A percentile compares a stretch with the other conserved stretches of the same genome.
These are phyloP conservation scores for Moesziomyces parantarcticus DNA, from an alignment of 1,284 basidiomycete species.

Conservation along the genomic window DNA sequence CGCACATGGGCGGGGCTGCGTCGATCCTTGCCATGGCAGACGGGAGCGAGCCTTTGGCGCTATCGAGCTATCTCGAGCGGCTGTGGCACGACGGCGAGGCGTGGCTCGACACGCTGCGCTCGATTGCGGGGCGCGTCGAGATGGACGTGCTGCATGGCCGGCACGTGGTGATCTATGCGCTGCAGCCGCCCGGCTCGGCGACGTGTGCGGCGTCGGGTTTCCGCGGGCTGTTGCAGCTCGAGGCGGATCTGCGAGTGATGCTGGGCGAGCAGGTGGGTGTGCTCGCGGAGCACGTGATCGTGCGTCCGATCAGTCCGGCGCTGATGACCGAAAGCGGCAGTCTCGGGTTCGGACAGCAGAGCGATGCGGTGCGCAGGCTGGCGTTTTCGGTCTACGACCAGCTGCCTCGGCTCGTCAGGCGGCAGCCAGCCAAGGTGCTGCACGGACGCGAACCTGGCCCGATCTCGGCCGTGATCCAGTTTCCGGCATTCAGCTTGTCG, in stretches of 20 bases:
- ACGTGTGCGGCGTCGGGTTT: constrained; percentile 17
- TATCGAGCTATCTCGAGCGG: constrained; percentile 41
- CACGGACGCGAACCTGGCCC: constrained; percentile 33
- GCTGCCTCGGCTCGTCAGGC: constrained; percentile 32
- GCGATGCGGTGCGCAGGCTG: constrained; percentile 23
- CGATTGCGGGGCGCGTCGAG: constrained; percentile 34
- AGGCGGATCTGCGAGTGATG: constrained; percentile 35
- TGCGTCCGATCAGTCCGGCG: constrained; percentile 30
- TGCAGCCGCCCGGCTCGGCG: constrained; percentile 29
- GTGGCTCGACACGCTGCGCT: constrained; percentile 48
- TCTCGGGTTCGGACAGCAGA: constrained; percentile 27
- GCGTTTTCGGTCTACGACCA: constrained; percentile 52
- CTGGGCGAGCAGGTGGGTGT: constrained; percentile 39
- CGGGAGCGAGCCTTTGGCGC: constrained; percentile 17
- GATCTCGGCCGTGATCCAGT: constrained; percentile 41
- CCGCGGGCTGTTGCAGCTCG: constrained; percentile 36
- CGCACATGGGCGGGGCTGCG: constrained; percentile 20
- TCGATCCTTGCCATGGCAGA: constrained; percentile 42
- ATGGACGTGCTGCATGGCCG: constrained; percentile 35
- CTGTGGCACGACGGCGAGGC: constrained; percentile 33
- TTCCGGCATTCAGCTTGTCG: constrained; percentile 44
- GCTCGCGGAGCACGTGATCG: constrained; percentile 41
- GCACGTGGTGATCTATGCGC: constrained; percentile 50
- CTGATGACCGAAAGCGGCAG: constrained; percentile 45
- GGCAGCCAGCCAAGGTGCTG: constrained; percentile 41